These are phyloP conservation scores for Penicillium italicum DNA, from an alignment of 2,329 filamentous ascomycete genomes.

Conservation along the genomic window DNA sequence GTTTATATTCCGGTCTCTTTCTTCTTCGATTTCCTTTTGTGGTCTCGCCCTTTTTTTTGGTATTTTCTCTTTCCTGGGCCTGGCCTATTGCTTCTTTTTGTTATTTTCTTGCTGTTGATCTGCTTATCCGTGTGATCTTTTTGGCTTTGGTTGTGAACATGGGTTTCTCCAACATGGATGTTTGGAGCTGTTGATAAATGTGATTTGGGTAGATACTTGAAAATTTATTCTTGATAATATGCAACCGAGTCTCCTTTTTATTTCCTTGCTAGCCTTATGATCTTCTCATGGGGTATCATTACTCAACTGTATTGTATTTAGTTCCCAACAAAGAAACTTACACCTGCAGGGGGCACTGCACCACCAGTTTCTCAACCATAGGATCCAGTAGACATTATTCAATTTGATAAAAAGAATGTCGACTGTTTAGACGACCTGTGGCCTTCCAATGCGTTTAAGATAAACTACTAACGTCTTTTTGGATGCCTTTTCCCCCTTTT, in stretches of 20 bases:
- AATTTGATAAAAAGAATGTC: background rate
- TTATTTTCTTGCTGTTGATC: conserved; percentile 17
- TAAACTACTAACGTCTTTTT: too few relatives aligned
- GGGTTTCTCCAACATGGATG: conserved; percentile 2
- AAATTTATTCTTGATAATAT: background rate
- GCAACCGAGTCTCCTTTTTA: background rate
- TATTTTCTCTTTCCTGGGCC: conserved; percentile 9
- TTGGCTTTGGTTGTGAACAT: conserved; percentile 16
- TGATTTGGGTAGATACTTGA: conserved; percentile 14
- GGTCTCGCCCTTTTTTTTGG: conserved; percentile 10
- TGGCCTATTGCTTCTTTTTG: background rate
- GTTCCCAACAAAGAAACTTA: background rate
- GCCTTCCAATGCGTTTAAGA: too few relatives aligned
- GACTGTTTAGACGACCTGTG: too few relatives aligned
- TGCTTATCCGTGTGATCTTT: background rate
- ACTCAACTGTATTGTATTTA: background rate
- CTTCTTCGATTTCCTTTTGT: background rate
- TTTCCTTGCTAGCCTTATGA: background rate
- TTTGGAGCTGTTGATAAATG: conserved; percentile 16
- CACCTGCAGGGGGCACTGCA: too few relatives aligned
- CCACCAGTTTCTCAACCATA: background rate
- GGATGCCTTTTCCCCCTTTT: background rate
- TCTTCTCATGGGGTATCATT: background rate
- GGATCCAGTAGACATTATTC: background rate
- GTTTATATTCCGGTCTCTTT: conserved; percentile 5